phyloP scores from a whole-genome alignment of 1,139 yeast species.

The Taphrina flavorubra region DNA sequence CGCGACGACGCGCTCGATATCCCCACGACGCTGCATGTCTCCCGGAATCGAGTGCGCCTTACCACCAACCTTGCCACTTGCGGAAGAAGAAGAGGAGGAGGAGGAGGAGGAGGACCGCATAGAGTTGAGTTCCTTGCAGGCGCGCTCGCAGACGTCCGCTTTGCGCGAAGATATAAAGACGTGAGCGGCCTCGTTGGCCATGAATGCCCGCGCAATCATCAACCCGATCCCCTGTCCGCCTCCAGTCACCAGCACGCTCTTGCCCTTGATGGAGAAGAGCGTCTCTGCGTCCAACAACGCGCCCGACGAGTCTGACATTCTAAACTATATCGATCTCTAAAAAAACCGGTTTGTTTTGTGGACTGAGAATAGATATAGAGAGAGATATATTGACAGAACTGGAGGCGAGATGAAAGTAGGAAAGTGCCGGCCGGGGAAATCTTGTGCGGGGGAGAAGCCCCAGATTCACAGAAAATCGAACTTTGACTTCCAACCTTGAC shows the following conservation, averaged over 20 bases:
- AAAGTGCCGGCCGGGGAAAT: no score
- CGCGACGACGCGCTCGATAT: slow-evolving; percentile 58
- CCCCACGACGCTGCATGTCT: slow-evolving; percentile 63
- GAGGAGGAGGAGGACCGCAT: no score
- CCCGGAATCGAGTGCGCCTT: slow-evolving; percentile 64
- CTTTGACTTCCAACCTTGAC: no score
- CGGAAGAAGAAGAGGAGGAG: no score
- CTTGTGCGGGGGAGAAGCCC: no score
- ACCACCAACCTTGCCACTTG: slow-evolving; percentile 54
- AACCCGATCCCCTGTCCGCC: slow-evolving; percentile 56
- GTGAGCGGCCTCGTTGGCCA: slow-evolving; percentile 29
- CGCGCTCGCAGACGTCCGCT: slow-evolving; percentile 65
- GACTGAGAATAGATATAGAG: no score
- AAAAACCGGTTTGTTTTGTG: no score
- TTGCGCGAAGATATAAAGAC: slow-evolving; percentile 72
- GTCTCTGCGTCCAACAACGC: slow-evolving; percentile 31
- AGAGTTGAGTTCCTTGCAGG: slow-evolving; percentile 59
- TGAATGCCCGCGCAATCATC: slow-evolving; percentile 37
- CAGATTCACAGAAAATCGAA: no score
- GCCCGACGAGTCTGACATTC: neutral
- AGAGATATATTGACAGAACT: no score
- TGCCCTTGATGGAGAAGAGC: slow-evolving; percentile 59
- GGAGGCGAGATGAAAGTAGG: no score
- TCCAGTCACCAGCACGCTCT: slow-evolving; percentile 76
- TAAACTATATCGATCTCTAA: no score